phyloP scores from a whole-genome alignment of 73 alveolate species.

The Blepharisma japonicum region DNA sequence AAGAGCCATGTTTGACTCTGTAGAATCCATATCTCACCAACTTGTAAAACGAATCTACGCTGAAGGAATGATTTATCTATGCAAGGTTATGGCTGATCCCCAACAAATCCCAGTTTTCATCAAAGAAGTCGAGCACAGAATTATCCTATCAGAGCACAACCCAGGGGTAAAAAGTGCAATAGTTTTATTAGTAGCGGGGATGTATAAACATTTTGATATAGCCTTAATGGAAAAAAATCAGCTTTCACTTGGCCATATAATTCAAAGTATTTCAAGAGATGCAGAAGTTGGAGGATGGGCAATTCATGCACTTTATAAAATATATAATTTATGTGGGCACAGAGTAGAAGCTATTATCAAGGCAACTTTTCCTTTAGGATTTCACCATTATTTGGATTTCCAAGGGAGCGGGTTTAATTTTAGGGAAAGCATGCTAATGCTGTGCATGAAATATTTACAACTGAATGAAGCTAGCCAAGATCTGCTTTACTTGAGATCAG shows the following conservation, averaged over 20 bases:
- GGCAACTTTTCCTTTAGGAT: constrained; percentile 25
- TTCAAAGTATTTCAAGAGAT: constrained; percentile 28
- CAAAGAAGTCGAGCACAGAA: constrained; percentile 22
- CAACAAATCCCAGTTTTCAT: constrained; percentile 27
- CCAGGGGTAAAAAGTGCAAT: constrained; percentile 19
- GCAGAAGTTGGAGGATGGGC: constrained; percentile 27
- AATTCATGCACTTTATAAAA: constrained; percentile 6
- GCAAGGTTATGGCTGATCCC: constrained; percentile 22
- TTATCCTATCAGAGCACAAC: neutral
- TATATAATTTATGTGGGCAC: neutral
- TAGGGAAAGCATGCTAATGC: neutral
- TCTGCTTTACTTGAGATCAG: neutral
- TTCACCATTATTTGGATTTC: constrained; percentile 12
- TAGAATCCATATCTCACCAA: constrained; percentile 8
- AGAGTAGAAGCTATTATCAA: neutral
- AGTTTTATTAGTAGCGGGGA: neutral
- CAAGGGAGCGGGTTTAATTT: neutral
- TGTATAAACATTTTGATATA: constrained; percentile 21
- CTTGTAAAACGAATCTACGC: neutral
- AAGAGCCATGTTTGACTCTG: constrained; percentile 2
- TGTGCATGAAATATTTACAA: neutral
- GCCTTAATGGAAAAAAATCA: constrained; percentile 15
- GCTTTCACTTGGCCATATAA: constrained; percentile 6
- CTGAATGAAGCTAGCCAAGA: neutral
- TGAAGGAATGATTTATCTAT: constrained; percentile 24